phyloP scores from a whole-genome alignment of 345 rosid genomes.

The Schrenkiella parvula region DNA sequence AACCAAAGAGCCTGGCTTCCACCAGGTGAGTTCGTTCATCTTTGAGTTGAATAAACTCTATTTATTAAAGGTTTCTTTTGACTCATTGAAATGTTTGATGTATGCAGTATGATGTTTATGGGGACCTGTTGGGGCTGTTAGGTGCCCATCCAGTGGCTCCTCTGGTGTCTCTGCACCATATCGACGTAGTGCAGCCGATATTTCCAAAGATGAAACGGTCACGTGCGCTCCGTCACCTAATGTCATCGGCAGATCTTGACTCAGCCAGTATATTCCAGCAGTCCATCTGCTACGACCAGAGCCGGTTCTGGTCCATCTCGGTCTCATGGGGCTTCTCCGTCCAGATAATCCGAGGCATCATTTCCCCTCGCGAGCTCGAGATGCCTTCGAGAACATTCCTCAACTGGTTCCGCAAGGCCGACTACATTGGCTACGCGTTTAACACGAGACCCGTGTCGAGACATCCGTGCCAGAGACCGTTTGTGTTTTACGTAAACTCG shows the following conservation, averaged over 20 bases:
- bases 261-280: constrained; percentile 79
- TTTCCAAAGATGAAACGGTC: constrained; percentile 55
- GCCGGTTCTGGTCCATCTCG: constrained; percentile 63
- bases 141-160: constrained; percentile 80
- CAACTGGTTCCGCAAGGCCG: constrained; percentile 70
- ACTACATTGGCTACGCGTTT: constrained; percentile 74
- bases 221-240: constrained; percentile 50
- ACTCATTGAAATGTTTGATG: neutral
- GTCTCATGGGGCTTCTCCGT: constrained; percentile 87
- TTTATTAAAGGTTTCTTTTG: too few relatives aligned
- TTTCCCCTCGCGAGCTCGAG: constrained; percentile 87
- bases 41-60: too few relatives aligned
- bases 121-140: constrained; percentile 65
- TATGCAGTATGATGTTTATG: constrained; percentile 76
- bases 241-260: constrained; percentile 52
- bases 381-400: constrained; percentile 83
- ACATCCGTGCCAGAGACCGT: constrained; percentile 75
- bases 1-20: constrained; percentile 71
- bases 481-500: constrained; percentile 54
- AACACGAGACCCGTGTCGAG: constrained; percentile 75
- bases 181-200: constrained; percentile 73
- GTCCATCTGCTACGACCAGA: constrained; percentile 68
- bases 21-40: constrained; percentile 48
- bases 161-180: constrained; percentile 67
- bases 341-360: constrained; percentile 61